Base-by-base conservation (phyloP, 345 rosid species). In the Hibiscus mutabilis region DNA sequence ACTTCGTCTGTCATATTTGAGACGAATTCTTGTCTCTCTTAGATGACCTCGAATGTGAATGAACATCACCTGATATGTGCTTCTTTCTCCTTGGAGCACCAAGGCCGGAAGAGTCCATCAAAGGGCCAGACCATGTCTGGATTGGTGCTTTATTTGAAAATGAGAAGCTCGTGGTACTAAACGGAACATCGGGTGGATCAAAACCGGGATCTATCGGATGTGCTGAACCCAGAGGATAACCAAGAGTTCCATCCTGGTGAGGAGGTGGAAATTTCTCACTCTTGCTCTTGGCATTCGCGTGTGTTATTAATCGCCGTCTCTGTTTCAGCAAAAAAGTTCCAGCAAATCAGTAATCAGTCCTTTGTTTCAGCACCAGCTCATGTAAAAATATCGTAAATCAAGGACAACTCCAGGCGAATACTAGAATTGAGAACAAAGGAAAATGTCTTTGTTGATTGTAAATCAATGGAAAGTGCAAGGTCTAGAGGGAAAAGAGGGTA, bases 261-360 rank as follows among this genome's bases (percentile, higher is more conserved):
- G 96, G 98, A 4, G 98, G 97, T 1, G 98, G 98, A 77, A 94
- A 94, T 78, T 94, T 94, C 75, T 94, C 98, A 15, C 98, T 91
- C 84, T 91, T 89, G 86, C 96, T 94, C 88, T 91, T 91, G 22
- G 97, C 96, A 70, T 88, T 94, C 69, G 93, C 91, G 76, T 91
- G 91, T 47, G 91, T 87, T 73, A 94, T 88, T n/a, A 89, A 73
- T 19, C 98, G 95, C 72, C 93, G 80, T 66, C 89, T 87, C 98
- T 91, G 90, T 55, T 74, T 71, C 47, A 69, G 33, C n/a, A 18
- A 59, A 47, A 49, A 46, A 24, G 37, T 47, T 25, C 14, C 40
- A 9, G 58, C 19, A 53, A 9, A 53, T 18, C 24, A 18, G 56
- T 47, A 47, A 66, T 46, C 57, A 66, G 24, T 7, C 35, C 22